phyloP scores from a whole-genome alignment of 768 basidiomycete genomes.

The Heimioporus sp. region DNA sequence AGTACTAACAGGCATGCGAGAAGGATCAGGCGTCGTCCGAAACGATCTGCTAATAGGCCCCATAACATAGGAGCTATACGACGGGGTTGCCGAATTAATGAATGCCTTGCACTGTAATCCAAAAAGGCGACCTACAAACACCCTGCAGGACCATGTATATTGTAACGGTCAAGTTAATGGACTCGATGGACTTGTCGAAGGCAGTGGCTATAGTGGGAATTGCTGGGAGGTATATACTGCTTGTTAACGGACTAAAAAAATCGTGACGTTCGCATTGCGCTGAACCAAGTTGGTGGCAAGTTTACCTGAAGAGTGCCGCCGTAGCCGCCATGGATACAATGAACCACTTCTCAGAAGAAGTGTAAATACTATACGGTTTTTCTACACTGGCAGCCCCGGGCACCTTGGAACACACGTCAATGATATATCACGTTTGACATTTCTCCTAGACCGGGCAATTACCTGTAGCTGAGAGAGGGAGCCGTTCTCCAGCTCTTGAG shows the following conservation, averaged over 20 bases:
- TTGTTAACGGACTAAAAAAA: conserved; percentile 56
- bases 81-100: not conserved
- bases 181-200: conserved; percentile 63
- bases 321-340: conserved; percentile 61
- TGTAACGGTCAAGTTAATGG: conserved; percentile 78
- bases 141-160: conserved; percentile 55
- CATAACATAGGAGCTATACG: conserved; percentile 54
- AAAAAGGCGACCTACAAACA: conserved; percentile 33
- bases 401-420: too few species aligned
- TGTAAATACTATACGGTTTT: conserved; percentile 48
- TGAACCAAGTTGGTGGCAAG: not conserved
- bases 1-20: conserved; percentile 63
- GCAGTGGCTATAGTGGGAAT: conserved; percentile 62
- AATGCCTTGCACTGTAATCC: not conserved
- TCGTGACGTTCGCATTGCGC: not conserved
- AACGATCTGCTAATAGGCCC: conserved; percentile 62
- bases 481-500: too few species aligned
- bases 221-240: conserved; percentile 79
- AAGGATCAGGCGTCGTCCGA: conserved; percentile 64
- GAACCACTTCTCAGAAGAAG: conserved; percentile 60
- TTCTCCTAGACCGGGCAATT: too few species aligned
- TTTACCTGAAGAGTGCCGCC: conserved; percentile 63
- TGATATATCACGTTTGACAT: too few species aligned
- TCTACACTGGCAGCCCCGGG: not conserved
- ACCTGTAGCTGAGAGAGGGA: too few species aligned